phyloP scores from a whole-genome alignment of 2,329 filamentous ascomycete species.

The Aspergillus cejpii region DNA sequence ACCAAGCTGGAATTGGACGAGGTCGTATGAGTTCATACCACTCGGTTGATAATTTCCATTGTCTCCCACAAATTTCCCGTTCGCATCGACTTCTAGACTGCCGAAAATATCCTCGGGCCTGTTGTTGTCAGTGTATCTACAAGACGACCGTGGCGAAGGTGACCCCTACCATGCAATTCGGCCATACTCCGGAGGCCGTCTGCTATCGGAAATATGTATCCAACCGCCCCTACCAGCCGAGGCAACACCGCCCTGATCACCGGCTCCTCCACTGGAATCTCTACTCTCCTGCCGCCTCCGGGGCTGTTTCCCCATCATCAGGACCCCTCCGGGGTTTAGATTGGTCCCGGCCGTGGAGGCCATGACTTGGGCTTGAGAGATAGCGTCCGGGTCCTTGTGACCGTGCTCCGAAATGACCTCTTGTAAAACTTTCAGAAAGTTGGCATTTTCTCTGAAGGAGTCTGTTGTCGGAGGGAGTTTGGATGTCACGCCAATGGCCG shows the following conservation, averaged over 20 bases:
- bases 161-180: conserved; percentile 50
- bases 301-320: conserved; percentile 37
- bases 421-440: conserved; percentile 52
- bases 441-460: conserved; percentile 51
- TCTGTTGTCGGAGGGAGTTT: conserved; percentile 52
- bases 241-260: conserved; percentile 53
- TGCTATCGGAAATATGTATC: conserved; percentile 56
- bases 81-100: conserved; percentile 55
- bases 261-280: conserved; percentile 51
- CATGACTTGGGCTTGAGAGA: conserved; percentile 55
- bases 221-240: conserved; percentile 54
- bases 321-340: conserved; percentile 46
- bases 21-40: conserved; percentile 36
- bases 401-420: conserved; percentile 51
- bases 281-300: conserved; percentile 32
- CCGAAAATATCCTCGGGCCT: conserved; percentile 61
- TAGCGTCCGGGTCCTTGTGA: conserved; percentile 49
- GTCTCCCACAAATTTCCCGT: conserved; percentile 51
- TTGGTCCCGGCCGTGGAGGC: conserved; percentile 52
- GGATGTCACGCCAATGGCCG: conserved; percentile 51
- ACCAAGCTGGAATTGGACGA: neutral
- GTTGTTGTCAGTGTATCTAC: conserved; percentile 9
- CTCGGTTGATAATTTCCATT: conserved; percentile 55
- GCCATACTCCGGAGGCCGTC: conserved; percentile 57
- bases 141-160: neutral